These are phyloP conservation scores for Kuraishia borneana DNA, from an alignment of 805 yeast species.

Conservation along the genomic window DNA sequence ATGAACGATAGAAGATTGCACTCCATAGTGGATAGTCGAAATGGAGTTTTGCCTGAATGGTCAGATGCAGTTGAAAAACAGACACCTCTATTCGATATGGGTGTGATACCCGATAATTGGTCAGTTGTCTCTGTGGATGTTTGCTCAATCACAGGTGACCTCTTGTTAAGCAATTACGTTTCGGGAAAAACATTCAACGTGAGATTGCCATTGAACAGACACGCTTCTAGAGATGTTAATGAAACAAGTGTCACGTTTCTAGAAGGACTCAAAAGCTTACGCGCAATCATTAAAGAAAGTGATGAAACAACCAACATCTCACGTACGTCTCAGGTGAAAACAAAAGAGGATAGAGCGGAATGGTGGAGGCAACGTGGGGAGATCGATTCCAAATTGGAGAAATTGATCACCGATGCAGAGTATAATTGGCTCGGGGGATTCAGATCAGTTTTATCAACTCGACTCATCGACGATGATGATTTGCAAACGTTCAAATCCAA, in stretches of 20 bases:
- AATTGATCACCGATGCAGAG: conserved; percentile 49
- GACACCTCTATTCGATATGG: too few species aligned
- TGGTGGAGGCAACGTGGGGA: conserved; percentile 75
- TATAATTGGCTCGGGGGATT: conserved; percentile 72
- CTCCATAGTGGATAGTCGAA: conserved; percentile 1
- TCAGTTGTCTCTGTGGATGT: conserved; percentile 48
- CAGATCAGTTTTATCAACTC: conserved; percentile 42
- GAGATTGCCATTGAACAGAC: conserved; percentile 50
- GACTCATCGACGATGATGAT: conserved; percentile 12
- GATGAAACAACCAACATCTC: conserved; percentile 45
- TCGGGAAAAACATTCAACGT: conserved; percentile 22
- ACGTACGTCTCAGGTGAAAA: conserved; percentile 37
- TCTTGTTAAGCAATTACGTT: conserved; percentile 34
- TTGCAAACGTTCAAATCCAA: conserved; percentile 22
- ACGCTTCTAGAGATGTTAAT: conserved; percentile 30
- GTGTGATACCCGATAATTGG: conserved; percentile 39
- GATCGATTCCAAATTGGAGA: conserved; percentile 45
- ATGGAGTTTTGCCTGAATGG: background rate
- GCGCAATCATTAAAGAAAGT: conserved; percentile 46
- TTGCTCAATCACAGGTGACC: conserved; percentile 44
- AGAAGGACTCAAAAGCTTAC: conserved; percentile 34
- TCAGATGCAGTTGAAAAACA: too few species aligned
- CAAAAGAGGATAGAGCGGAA: conserved; percentile 45
- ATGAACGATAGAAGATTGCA: conserved; percentile 1
- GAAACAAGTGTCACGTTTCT: conserved; percentile 28